These are phyloP conservation scores for Lolium rigidum DNA, from an alignment of 176 grass and related monocot species.

Conservation along the genomic window DNA sequence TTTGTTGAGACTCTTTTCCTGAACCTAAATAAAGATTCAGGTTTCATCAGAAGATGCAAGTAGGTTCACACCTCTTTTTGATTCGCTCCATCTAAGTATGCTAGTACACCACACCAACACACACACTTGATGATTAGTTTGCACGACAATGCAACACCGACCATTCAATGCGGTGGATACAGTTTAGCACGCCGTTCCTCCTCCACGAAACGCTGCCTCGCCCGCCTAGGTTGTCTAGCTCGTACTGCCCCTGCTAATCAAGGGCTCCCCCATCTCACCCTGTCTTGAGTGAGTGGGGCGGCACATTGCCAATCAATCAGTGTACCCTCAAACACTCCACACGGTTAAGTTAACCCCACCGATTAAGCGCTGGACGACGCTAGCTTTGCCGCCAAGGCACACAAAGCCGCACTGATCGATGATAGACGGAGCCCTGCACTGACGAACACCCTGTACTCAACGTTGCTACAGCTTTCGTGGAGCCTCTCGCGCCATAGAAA, in stretches of 20 bases:
- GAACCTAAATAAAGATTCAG: conserved; percentile 20
- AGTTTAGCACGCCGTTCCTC: background rate
- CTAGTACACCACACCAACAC: background rate
- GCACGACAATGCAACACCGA: background rate
- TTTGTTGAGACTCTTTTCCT: background rate
- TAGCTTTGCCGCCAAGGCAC: conserved; percentile 49
- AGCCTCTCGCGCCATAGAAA: conserved; percentile 4
- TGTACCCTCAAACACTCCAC: conserved; percentile 25
- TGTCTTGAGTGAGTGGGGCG: conserved; percentile 38
- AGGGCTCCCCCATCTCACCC: conserved; percentile 18
- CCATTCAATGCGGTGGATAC: conserved; percentile 26
- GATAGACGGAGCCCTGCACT: background rate
- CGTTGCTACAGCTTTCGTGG: conserved; percentile 39
- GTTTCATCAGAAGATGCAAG: background rate
- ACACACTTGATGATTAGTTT: background rate
- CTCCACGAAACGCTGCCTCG: conserved; percentile 30
- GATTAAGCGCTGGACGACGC: conserved; percentile 10
- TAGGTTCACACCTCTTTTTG: conserved; percentile 40
- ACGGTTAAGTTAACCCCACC: background rate
- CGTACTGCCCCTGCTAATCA: background rate
- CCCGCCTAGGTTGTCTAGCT: conserved; percentile 12
- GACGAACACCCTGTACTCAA: conserved; percentile 14
- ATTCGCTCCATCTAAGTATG: background rate
- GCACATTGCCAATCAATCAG: conserved; percentile 40
- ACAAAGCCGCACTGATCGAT: background rate